Evolutionary conservation across 2,329 filamentous ascomycete species (phyloP).

Genomic region (Fusarium chuoi): DNA sequence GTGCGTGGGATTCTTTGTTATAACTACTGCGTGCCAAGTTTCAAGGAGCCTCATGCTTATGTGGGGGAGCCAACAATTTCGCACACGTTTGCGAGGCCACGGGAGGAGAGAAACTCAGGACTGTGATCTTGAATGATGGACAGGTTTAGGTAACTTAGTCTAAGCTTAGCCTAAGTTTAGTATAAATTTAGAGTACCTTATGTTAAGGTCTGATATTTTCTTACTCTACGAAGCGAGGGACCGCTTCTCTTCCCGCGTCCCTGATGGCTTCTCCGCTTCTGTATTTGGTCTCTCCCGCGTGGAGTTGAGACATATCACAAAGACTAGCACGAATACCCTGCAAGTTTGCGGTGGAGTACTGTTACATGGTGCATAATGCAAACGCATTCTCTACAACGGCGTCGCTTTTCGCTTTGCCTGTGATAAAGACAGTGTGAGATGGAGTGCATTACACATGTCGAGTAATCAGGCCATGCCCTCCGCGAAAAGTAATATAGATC

Average conservation of each 20-base stretch:
- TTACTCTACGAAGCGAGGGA: background rate
- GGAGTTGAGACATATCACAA: constrained; percentile 2
- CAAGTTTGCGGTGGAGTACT: background rate
- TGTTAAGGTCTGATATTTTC: too few species aligned
- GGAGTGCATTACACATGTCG: background rate
- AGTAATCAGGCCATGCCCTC: background rate
- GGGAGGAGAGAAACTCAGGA: too few species aligned
- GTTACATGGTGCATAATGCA: background rate
- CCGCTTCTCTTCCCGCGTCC: background rate
- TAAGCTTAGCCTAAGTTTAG: too few species aligned
- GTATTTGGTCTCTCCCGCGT: background rate
- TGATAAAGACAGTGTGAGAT: background rate
- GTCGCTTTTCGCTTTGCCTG: background rate
- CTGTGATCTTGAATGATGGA: too few species aligned
- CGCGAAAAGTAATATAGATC: constrained; percentile 21
- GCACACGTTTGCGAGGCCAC: background rate
- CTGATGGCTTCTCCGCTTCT: background rate
- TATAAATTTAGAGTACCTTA: too few species aligned
- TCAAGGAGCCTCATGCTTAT: background rate
- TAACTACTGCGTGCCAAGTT: background rate
- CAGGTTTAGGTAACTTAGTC: too few species aligned
- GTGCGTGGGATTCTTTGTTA: background rate
- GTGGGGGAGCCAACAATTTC: background rate
- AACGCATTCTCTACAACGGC: background rate
- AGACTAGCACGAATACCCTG: background rate